A percentile compares a stretch with the other conserved stretches of the same genome.
These are phyloP conservation scores for Centaurea solstitialis DNA, from an alignment of 129 eudicot genomes.

Conservation along the genomic window DNA sequence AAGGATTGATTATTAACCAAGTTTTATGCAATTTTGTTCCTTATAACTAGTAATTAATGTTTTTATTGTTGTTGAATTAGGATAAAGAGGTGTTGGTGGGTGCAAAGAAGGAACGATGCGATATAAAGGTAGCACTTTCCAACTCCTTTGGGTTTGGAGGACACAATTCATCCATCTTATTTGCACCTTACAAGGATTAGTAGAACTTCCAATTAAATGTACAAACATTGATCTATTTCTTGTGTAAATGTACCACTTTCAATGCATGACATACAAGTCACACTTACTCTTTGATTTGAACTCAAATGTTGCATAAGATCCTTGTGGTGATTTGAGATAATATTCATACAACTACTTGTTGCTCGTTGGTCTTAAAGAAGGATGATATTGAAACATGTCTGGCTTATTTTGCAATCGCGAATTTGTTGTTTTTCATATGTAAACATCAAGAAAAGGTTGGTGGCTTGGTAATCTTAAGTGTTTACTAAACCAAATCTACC, in stretches of 20 bases:
- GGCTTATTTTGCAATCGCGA: no score
- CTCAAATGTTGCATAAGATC: not conserved
- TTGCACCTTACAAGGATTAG: constrained; percentile 59
- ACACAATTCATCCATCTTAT: constrained; percentile 72
- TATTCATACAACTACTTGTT: not conserved
- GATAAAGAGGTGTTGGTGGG: constrained; percentile 62
- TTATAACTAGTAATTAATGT: no score
- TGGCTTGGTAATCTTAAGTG: not conserved
- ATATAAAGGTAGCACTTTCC: constrained; percentile 68
- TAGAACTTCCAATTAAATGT: not conserved
- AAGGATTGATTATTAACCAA: not conserved
- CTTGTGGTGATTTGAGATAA: not conserved
- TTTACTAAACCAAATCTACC: not conserved
- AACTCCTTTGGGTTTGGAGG: constrained; percentile 87
- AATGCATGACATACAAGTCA: not conserved
- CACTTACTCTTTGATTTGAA: not conserved
- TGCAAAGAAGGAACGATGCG: constrained; percentile 50
- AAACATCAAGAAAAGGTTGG: no score
- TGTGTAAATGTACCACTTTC: constrained; percentile 25
- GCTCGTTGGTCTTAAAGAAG: not conserved
- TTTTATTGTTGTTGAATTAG: constrained; percentile 30
- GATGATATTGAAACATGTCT: not conserved
- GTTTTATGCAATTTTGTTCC: not conserved
- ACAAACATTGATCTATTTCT: not conserved
- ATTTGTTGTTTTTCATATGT: not conserved